These are phyloP conservation scores for Saccharomycopsis sp. DNA, from an alignment of 805 yeast genomes.

Conservation along the genomic window DNA sequence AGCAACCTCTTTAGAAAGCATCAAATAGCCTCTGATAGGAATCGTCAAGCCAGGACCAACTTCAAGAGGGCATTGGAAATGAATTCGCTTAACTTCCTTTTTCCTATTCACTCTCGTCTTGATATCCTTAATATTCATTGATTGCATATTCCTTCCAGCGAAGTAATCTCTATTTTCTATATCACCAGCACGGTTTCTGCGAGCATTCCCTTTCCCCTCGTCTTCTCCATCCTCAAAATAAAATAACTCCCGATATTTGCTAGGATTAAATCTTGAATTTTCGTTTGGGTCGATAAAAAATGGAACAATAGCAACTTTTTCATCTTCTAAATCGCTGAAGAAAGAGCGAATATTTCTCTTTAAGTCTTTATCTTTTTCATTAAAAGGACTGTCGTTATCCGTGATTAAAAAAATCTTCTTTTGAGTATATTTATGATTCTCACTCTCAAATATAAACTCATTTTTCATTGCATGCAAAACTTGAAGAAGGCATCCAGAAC, in stretches of 20 bases:
- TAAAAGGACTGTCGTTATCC: slow-evolving; percentile 61
- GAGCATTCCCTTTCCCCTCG: slow-evolving; percentile 19
- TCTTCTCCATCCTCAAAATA: slow-evolving; percentile 24
- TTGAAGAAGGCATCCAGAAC: slow-evolving; percentile 26
- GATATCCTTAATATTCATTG: slow-evolving; percentile 38
- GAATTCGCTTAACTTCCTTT: slow-evolving; percentile 56
- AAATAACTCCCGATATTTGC: slow-evolving; percentile 49
- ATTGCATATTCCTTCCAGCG: slow-evolving; percentile 17
- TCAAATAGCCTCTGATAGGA: slow-evolving; percentile 64
- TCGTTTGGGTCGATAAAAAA: slow-evolving; percentile 45
- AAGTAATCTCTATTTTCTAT: slow-evolving; percentile 29
- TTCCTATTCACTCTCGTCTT: slow-evolving; percentile 44
- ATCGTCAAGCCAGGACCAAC: slow-evolving; percentile 50
- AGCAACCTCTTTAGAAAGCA: slow-evolving; percentile 49
- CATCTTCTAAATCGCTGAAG: slow-evolving; percentile 52
- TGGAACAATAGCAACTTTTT: slow-evolving; percentile 51
- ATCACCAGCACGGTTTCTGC: too few species aligned
- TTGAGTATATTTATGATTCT: slow-evolving; percentile 41
- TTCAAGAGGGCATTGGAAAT: slow-evolving; percentile 54
- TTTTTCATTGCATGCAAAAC: slow-evolving; percentile 48
- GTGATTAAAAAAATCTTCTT: slow-evolving; percentile 67
- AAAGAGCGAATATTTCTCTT: slow-evolving; percentile 47
- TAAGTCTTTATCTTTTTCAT: slow-evolving; percentile 28
- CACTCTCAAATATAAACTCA: slow-evolving; percentile 40
- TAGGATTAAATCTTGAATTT: slow-evolving; percentile 33